Conservation (phyloP, 192 early-diverging fungal genomes). For the Entomortierella lignicola region DNA sequence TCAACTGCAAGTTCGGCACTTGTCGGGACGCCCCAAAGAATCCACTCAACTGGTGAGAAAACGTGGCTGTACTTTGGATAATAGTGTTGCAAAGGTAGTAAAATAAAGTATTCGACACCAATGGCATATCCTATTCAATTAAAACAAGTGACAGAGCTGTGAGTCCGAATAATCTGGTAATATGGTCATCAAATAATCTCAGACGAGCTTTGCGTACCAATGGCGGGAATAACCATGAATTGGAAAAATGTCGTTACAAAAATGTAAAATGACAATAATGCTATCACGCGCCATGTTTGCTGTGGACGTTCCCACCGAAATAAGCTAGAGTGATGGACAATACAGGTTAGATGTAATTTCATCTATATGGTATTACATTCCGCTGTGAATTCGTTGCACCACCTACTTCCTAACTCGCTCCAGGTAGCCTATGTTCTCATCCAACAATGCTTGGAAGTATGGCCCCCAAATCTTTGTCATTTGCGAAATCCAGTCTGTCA, state of each 20-base stretch:
- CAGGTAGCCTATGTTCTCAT: slow-evolving; percentile 39
- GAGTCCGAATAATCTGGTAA: too few species aligned
- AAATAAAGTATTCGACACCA: slow-evolving; percentile 61
- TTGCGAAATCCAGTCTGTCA: slow-evolving; percentile 49
- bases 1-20: slow-evolving; percentile 64
- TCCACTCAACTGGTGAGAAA: slow-evolving; percentile 58
- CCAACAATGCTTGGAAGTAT: slow-evolving; percentile 35
- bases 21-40: slow-evolving; percentile 63
- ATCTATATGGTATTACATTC: not conserved
- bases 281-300: slow-evolving; percentile 50
- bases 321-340: slow-evolving; percentile 3
- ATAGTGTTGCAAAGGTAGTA: slow-evolving; percentile 54
- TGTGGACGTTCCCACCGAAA: slow-evolving; percentile 43
- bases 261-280: slow-evolving; percentile 33
- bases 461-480: slow-evolving; percentile 52
- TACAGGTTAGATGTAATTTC: not conserved
- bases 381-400: not conserved
- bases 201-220: slow-evolving; percentile 18
- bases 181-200: too few species aligned
- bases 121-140: slow-evolving; percentile 28
- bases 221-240: slow-evolving; percentile 24
- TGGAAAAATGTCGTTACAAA: slow-evolving; percentile 31
- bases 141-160: not conserved
- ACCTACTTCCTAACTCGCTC: slow-evolving; percentile 49
- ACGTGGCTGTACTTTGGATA: slow-evolving; percentile 61